Percentiles rank a stretch among this genome's conserved stretches.
Evolutionary conservation across 2,329 filamentous ascomycete genomes (phyloP).

Genomic region (Hypomyces rosellus): DNA sequence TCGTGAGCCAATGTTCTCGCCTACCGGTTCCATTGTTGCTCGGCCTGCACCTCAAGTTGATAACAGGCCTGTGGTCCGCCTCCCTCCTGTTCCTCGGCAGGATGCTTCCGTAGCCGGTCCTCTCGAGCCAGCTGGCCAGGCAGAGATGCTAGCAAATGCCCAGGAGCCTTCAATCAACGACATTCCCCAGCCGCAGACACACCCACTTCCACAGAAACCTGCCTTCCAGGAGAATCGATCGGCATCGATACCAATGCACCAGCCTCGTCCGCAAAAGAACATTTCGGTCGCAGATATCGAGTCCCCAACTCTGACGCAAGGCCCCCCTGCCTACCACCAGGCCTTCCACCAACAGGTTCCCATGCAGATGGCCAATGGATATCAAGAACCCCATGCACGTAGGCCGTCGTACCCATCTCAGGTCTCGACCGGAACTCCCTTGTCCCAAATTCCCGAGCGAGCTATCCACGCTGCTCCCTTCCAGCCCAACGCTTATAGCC

Average conservation of each 20-base stretch:
- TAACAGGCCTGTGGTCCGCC: slow-evolving; percentile 69
- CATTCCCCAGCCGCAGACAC: slow-evolving; percentile 50
- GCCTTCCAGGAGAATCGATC: slow-evolving; percentile 49
- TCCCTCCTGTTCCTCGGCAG: slow-evolving; percentile 57
- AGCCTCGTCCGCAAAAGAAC: slow-evolving; percentile 89
- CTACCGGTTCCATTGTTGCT: slow-evolving; percentile 71
- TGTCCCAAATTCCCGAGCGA: slow-evolving; percentile 88
- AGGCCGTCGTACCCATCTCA: slow-evolving; percentile 66
- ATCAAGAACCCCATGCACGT: slow-evolving; percentile 57
- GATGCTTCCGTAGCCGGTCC: slow-evolving; percentile 20
- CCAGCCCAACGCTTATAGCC: slow-evolving; percentile 65
- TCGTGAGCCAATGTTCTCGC: slow-evolving; percentile 72
- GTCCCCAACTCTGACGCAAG: slow-evolving; percentile 57
- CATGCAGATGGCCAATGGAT: slow-evolving; percentile 56
- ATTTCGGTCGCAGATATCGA: slow-evolving; percentile 93
- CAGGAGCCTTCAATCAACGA: slow-evolving; percentile 41
- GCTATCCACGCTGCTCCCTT: slow-evolving; percentile 88
- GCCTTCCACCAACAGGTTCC: slow-evolving; percentile 96
- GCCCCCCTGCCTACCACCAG: slow-evolving; percentile 73
- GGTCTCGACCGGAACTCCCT: slow-evolving; percentile 66
- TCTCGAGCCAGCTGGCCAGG: slow-evolving; percentile 14
- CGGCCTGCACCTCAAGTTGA: slow-evolving; percentile 58
- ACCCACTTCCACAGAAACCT: slow-evolving; percentile 54
- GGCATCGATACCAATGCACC: slow-evolving; percentile 68
- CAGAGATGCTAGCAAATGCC: slow-evolving; percentile 12